Evolutionary conservation across 1,284 basidiomycete genomes (phyloP).

Genomic region (Pyrrhoderma noxium): DNA sequence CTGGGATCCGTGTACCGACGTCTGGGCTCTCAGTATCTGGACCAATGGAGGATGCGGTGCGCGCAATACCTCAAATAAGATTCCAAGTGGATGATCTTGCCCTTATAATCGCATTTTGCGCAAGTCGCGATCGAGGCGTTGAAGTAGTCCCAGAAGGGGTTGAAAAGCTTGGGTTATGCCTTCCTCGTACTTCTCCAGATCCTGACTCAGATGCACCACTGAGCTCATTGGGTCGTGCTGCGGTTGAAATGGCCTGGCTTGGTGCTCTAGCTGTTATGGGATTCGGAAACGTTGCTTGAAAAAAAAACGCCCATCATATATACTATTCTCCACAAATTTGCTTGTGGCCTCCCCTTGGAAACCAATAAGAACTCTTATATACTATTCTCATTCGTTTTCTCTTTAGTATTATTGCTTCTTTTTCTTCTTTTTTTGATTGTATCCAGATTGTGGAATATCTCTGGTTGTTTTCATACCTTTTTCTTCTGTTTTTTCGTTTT

Average conservation of each 20-base stretch:
- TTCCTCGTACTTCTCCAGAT: constrained; percentile 24
- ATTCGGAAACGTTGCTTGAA: constrained; percentile 34
- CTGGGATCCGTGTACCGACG: constrained; percentile 64
- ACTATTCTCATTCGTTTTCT: too few species aligned
- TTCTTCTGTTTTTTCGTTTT: too few species aligned
- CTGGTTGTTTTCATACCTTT: too few species aligned
- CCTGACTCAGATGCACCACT: constrained; percentile 36
- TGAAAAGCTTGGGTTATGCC: constrained; percentile 55
- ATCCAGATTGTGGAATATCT: too few species aligned
- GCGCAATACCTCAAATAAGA: constrained; percentile 30
- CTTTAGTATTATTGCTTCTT: too few species aligned
- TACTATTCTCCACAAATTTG: too few species aligned
- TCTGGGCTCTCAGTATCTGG: constrained; percentile 61
- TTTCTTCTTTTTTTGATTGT: too few species aligned
- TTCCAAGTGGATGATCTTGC: constrained; percentile 28
- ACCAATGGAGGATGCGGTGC: constrained; percentile 50
- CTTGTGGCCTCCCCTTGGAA: too few species aligned
- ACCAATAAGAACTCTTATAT: too few species aligned
- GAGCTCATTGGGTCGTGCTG: constrained; percentile 68
- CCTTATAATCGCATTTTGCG: constrained; percentile 52
- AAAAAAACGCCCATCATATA: too few species aligned
- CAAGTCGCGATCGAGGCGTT: constrained; percentile 54
- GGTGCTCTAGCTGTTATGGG: constrained; percentile 71
- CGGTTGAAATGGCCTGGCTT: constrained; percentile 76
- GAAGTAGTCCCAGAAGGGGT: constrained; percentile 66